Evolutionary conservation across 768 basidiomycete genomes (phyloP).

Genomic region (Leccinum sublutescens): DNA sequence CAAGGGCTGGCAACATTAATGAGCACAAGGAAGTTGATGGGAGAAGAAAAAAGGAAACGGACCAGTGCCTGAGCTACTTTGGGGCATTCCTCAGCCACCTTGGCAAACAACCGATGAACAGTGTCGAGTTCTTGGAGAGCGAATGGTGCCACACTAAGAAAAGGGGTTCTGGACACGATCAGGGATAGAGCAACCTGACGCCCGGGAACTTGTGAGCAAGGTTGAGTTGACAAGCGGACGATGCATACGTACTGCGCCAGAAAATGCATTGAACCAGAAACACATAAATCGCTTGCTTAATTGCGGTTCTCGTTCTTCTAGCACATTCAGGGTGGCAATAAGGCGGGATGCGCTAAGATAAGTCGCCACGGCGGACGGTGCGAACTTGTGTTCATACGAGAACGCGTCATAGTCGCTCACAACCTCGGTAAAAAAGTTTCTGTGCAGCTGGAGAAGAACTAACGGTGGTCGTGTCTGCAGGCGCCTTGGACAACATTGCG

Average conservation of each 20-base stretch:
- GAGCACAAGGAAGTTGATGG: constrained; percentile 5
- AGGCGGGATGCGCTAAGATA: constrained; percentile 59
- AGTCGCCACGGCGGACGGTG: constrained; percentile 70
- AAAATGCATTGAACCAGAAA: constrained; percentile 76
- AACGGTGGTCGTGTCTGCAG: constrained; percentile 9
- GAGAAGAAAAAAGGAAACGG: constrained; percentile 19
- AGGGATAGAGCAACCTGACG: constrained; percentile 61
- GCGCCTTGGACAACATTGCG: constrained; percentile 1
- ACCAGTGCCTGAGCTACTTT: constrained; percentile 61
- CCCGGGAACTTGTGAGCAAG: constrained; percentile 2
- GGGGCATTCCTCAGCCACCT: constrained; percentile 57
- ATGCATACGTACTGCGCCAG: constrained; percentile 55
- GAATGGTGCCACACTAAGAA: constrained; percentile 52
- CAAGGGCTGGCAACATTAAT: constrained; percentile 41
- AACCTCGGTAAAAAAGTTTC: constrained; percentile 65
- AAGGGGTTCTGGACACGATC: constrained; percentile 61
- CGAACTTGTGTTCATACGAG: constrained; percentile 58
- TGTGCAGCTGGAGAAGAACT: constrained; percentile 69
- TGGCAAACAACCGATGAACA: constrained; percentile 54
- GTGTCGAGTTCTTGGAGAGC: constrained; percentile 62
- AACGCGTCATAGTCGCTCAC: constrained; percentile 54
- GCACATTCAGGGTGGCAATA: constrained; percentile 52
- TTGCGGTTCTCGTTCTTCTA: constrained; percentile 58
- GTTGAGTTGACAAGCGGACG: not conserved
- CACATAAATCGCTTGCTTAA: constrained; percentile 64